Base-by-base conservation (phyloP, 352 stramenopile genomes). In the Poterioochromonas sp. region DNA sequence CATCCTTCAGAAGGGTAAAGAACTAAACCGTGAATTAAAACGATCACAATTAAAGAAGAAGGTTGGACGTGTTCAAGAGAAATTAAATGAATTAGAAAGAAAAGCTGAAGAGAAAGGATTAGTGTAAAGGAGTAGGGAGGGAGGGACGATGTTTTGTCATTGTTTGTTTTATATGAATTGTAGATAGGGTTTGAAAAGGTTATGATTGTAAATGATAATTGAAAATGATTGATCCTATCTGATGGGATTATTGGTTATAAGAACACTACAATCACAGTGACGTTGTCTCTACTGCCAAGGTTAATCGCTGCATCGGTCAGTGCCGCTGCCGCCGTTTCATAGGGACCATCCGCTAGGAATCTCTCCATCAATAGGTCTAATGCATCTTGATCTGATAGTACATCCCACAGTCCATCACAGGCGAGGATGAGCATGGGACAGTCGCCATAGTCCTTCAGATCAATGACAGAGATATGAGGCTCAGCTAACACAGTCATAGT, bases 341-440 rank as follows among this genome's bases (percentile, higher is more conserved):
- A 49, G 12, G 53, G 71, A 15, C 65, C 44, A 69, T 73, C 41
- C 43, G 32, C 40, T 22, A 47, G 26, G 64, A 34, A 43, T 26
- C 77, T 18, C 63, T 63, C 37, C 41, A 74, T 18, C 5, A 89
- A 78, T 51, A 87, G 79, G 41, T 86, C 73, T 40, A 87, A 82
- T 32, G 85, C 85, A 11, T 88, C 82, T 29, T 89, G 77, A 79
- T 88, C 85, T 0, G 53, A 62, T 34, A 88, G 80, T 26, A 88
- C 85, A 79, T 88, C 85, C 85, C 85, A 88, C 35, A 88, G 80
- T 20, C 85, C 85, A 64, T 88, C 85, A 70, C 85, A 88, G 18
- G 85, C 85, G 12, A 88, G 43, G 39, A 88, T 86, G n/a, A 89
- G 29, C 26, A 86, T 84, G n/a, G 90, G 86, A 80, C 92, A 87